Evolutionary conservation across 2,329 filamentous ascomycete species (phyloP).

Genomic region (Alternaria triticimaculans): DNA sequence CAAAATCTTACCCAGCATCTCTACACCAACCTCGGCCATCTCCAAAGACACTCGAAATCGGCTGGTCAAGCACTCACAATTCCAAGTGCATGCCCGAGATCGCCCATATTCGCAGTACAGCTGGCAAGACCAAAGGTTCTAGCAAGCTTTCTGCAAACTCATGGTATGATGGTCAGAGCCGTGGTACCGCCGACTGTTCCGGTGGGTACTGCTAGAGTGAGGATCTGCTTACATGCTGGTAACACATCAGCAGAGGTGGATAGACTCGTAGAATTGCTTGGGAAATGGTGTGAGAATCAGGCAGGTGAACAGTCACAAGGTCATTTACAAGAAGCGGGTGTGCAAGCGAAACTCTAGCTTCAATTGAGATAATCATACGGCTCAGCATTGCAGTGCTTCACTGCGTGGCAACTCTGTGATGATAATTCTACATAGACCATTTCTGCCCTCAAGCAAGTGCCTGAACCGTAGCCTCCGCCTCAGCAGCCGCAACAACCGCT

Average conservation of each 20-base stretch:
- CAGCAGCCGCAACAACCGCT: constrained; percentile 16
- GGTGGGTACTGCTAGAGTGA: constrained; percentile 48
- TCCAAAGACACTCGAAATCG: constrained; percentile 15
- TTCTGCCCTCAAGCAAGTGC: constrained; percentile 1
- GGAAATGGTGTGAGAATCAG: constrained; percentile 36
- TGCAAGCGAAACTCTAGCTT: constrained; percentile 6
- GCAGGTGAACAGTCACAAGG: not conserved
- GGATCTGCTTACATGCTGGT: constrained; percentile 52
- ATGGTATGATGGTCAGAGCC: constrained; percentile 45
- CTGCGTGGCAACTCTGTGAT: no score
- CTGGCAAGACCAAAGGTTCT: constrained; percentile 35
- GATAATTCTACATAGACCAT: not conserved
- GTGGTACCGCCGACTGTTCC: constrained; percentile 53
- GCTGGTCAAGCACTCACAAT: constrained; percentile 25
- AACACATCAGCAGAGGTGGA: constrained; percentile 50
- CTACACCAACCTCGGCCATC: constrained; percentile 23
- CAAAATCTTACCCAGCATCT: constrained; percentile 29
- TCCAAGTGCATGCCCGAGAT: constrained; percentile 34
- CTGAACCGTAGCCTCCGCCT: constrained; percentile 11
- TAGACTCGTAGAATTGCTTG: constrained; percentile 38
- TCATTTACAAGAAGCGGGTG: not conserved
- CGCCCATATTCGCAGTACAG: constrained; percentile 45
- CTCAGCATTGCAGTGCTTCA: no score
- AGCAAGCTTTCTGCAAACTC: constrained; percentile 34
- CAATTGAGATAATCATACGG: no score